Evolutionary conservation across 2,329 filamentous ascomycete species (phyloP).

Genomic region (Diplodia mutila): DNA sequence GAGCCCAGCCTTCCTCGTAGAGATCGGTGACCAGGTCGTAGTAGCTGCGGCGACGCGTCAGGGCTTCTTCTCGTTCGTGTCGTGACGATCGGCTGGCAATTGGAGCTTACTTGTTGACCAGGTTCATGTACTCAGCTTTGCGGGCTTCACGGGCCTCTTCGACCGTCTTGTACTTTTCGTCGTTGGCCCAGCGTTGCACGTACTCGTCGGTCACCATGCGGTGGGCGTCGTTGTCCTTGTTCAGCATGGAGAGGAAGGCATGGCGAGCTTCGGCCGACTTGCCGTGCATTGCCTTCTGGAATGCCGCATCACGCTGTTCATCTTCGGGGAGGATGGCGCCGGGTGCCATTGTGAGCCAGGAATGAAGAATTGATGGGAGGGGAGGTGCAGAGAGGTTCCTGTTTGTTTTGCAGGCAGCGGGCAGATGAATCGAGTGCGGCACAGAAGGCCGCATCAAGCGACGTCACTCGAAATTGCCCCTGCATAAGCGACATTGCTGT

Average conservation of each 20-base stretch:
- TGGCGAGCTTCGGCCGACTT: conserved; percentile 69
- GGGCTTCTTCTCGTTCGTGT: no score
- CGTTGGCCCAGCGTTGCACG: conserved; percentile 96
- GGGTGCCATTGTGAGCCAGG: background rate
- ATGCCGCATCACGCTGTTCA: conserved; percentile 81
- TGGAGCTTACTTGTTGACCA: conserved; percentile 82
- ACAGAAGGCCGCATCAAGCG: background rate
- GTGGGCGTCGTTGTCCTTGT: conserved; percentile 78
- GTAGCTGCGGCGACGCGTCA: no score
- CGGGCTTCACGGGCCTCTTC: conserved; percentile 83
- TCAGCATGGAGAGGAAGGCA: conserved; percentile 73
- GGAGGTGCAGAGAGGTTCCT: background rate
- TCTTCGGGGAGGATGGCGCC: conserved; percentile 72
- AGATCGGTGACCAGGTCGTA: conserved; percentile 94
- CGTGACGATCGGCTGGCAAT: no score
- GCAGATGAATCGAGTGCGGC: background rate
- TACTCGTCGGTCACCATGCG: conserved; percentile 86
- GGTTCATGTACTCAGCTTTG: conserved; percentile 85
- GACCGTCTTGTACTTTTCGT: conserved; percentile 80
- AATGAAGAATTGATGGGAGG: background rate
- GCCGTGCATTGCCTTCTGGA: conserved; percentile 86
- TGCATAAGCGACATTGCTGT: conserved; percentile 13
- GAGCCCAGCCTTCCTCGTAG: conserved; percentile 96
- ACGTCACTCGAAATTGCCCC: background rate
- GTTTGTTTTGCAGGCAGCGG: background rate